Base-by-base conservation (phyloP, 306 rosid species). In the Lotus japonicus region DNA sequence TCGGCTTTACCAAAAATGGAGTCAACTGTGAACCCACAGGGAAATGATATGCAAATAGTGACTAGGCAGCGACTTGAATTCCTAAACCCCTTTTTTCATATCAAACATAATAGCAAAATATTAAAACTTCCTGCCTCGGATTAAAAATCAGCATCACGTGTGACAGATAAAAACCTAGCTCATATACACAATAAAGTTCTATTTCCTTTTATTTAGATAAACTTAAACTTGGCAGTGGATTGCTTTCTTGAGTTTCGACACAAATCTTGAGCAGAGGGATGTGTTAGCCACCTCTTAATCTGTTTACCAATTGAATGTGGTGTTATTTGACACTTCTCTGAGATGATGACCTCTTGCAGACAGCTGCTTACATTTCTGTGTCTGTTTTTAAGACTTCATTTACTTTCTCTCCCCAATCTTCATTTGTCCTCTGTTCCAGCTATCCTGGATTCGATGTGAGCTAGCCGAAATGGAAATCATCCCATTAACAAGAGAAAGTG, bases 401-500 rank as follows among this genome's bases (percentile, higher is more conserved):
- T 64, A 41, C 39, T 49, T 39, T 76, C 9, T 78, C 45, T 81
- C 66, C 35, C 43, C 36, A 33, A 19, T 39, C 2, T 60, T 55
- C 28, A 33, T 9, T 71, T 62, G 5, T 54, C 55, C 61, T 23
- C 18, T 59, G 13, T 75, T 74, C 64, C 50, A 82, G 86, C 49
- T 82, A 39, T 82, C 80, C 50, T 77, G 80, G 77, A 70, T 78
- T 16, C 59, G 68, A 70, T 63, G 61, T 19, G 86, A 82, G 68
- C 78, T 82, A 46, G 69, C 56, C 0, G 75, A 82, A 79, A 87
- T 87, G 90, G 95, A 89, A 79, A 82, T 77, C 72, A 78, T 85
- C 62, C 68, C 85, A 84, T 82, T 95, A 64, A 74, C 73, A 65
- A 81, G 87, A 79, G 96, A 89, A 79, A 84, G 68, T 72, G 85